Percentiles rank a stretch among this genome's conserved stretches.
phyloP scores from a whole-genome alignment of 2,329 filamentous ascomycete species.

The Cyphellophora europaea region DNA sequence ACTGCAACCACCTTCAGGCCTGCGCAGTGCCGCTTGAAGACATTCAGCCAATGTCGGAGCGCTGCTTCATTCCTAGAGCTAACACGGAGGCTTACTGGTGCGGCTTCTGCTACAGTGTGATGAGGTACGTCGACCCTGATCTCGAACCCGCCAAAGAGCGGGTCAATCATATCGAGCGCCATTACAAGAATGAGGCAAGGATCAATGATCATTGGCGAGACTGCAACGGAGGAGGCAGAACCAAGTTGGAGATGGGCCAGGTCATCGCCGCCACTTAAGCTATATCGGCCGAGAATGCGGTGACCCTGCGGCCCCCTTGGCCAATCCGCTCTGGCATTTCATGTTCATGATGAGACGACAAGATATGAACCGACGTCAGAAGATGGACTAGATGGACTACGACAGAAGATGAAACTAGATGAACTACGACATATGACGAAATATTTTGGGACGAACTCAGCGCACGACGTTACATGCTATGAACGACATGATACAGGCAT shows the following conservation, averaged over 20 bases:
- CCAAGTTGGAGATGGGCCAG: slow-evolving; percentile 2
- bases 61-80: slow-evolving; percentile 54
- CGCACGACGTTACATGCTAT: no score
- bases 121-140: slow-evolving; percentile 39
- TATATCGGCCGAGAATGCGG: not conserved
- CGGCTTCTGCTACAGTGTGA: slow-evolving; percentile 64
- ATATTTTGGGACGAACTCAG: no score
- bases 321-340: not conserved
- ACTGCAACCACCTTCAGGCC: slow-evolving; percentile 43
- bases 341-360: no score
- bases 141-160: slow-evolving; percentile 51
- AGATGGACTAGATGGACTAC: no score
- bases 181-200: slow-evolving; percentile 28
- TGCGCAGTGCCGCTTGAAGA: slow-evolving; percentile 22
- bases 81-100: slow-evolving; percentile 70
- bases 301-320: not conserved
- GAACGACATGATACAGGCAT: no score
- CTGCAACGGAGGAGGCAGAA: slow-evolving; percentile 8
- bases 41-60: slow-evolving; percentile 30
- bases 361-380: no score
- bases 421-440: no score
- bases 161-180: slow-evolving; percentile 64
- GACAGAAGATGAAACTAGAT: no score
- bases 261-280: no score
- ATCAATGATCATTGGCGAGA: slow-evolving; percentile 12